phyloP scores from a whole-genome alignment of 164 flowering plant genomes.

The Dillenia turbinata region DNA sequence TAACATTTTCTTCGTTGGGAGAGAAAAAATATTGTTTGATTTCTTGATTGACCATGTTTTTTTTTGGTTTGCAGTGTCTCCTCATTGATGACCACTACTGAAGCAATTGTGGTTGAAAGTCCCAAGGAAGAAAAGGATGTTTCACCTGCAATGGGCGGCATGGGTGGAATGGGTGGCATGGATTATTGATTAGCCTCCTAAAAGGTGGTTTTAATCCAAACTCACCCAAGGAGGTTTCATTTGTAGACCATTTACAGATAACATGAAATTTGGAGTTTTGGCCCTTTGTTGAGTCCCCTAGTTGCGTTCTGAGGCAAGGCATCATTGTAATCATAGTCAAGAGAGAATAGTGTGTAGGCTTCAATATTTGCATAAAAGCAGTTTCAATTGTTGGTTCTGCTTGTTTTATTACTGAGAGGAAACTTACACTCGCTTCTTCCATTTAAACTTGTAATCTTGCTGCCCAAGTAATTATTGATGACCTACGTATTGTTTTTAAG shows the following conservation, averaged over 20 bases:
- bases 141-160: slow-evolving; percentile 55
- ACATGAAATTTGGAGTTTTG: background rate
- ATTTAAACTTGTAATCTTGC: no score
- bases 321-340: slow-evolving; percentile 14
- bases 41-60: background rate
- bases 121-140: slow-evolving; percentile 80
- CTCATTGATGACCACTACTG: slow-evolving; percentile 92
- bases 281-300: background rate
- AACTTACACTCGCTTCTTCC: no score
- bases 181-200: slow-evolving; percentile 37
- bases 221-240: background rate
- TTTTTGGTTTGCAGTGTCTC: slow-evolving; percentile 55
- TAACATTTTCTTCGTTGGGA: background rate
- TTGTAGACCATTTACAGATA: background rate
- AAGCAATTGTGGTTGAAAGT: slow-evolving; percentile 77
- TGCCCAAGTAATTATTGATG: no score
- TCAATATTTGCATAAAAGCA: background rate
- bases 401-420: no score
- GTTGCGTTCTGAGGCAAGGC: background rate
- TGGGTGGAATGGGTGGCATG: slow-evolving; percentile 73
- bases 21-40: background rate
- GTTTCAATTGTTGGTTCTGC: no score
- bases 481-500: no score
- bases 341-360: slow-evolving; percentile 4
- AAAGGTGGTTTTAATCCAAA: background rate